Base-by-base conservation (phyloP, 805 yeast species). In the Saccharomycopsis javanensis region DNA sequence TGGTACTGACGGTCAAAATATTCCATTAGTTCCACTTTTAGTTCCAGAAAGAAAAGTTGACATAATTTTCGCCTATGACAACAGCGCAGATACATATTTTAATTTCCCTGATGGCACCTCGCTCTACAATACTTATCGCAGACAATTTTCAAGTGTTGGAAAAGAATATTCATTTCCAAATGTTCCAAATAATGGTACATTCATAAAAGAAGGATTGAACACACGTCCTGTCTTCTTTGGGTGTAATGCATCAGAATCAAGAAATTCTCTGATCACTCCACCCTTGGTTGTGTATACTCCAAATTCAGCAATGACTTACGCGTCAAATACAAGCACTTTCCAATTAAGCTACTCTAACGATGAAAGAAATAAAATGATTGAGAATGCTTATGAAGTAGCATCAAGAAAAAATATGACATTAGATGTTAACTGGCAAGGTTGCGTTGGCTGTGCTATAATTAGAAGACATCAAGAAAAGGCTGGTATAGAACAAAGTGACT, bases 401-500 rank as follows among this genome's bases (percentile, higher is more conserved):
- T 75, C 91, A 0, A 78, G 85, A 66, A 75, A 76, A 58, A 87
- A 87, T 67, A 70, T 80, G 46, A 84, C 94, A 10, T 65, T 83
- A 25, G 94, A 87, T 63, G 67, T 72, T 5, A 81, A 85, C 42
- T 88, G 86, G 83, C 72, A 79, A 37, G 78, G 82, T 5, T 88
- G 96, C 72, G 76, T 88, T 51, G 88, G 87, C 2, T 88, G 96
- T 74, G 96, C 95, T 11, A 78, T 88, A 51, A 75, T 88, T 58
- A 84, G 87, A 72, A 81, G 96, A 68, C 80, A 84, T 48, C 82
- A 83, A 66, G 94, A 88, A 70, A 77, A 90, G 66, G 68, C 75
- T 46, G 81, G 83, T 33, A 70, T 75, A 38, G 74, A 78, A 18
- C 85, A 85, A 59, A 70, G 75, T 13, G 82, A 76, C 1, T 88